These are phyloP conservation scores for Botrytis sinoallii DNA, from an alignment of 2,329 filamentous ascomycete genomes.

Conservation along the genomic window DNA sequence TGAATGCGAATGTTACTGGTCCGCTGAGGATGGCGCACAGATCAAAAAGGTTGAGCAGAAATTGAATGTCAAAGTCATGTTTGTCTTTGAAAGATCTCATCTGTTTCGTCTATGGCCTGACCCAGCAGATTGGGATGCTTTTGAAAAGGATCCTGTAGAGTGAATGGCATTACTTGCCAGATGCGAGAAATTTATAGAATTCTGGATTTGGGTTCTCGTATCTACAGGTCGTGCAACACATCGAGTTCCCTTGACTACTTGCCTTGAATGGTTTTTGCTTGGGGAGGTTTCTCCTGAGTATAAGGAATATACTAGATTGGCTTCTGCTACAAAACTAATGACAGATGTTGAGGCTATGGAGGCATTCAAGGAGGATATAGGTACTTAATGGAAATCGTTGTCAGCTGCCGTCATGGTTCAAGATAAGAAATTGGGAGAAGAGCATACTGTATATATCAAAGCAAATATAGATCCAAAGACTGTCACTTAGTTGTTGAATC, in stretches of 20 bases:
- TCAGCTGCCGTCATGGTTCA: not conserved
- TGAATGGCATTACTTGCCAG: not conserved
- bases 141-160: not conserved
- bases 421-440: not conserved
- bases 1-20: not conserved
- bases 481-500: no score
- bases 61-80: not conserved
- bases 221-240: rapidly evolving
- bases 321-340: not conserved
- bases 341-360: not conserved
- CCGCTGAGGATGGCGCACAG: not conserved
- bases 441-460: not conserved
- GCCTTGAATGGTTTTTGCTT: not conserved
- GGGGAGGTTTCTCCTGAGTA: not conserved
- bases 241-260: not conserved
- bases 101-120: not conserved
- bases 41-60: not conserved
- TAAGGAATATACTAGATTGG: not conserved
- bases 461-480: not conserved
- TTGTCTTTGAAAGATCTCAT: not conserved
- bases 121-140: not conserved
- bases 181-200: not conserved
- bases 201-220: not conserved
- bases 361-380: not conserved
- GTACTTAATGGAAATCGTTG: not conserved